Conservation (phyloP, 768 basidiomycete species). For the Lentinus brumalis region DNA sequence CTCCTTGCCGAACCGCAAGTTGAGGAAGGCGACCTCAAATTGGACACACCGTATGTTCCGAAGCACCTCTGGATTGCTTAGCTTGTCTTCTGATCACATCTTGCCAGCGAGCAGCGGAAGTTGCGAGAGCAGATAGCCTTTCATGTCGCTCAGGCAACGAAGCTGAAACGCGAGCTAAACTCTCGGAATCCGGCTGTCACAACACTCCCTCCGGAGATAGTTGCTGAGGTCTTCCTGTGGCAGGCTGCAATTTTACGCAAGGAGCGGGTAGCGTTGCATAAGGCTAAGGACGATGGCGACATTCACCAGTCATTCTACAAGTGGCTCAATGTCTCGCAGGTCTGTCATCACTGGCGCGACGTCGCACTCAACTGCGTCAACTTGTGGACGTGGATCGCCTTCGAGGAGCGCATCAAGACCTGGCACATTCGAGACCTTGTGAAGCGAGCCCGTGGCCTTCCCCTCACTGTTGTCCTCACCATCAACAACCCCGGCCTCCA, state of each 20-base stretch:
- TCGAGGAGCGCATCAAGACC: not conserved
- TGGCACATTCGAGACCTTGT: not conserved
- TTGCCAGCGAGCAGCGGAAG: too few species aligned
- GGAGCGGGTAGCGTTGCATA: too few species aligned
- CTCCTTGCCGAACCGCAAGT: too few species aligned
- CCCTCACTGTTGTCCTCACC: conserved; percentile 3
- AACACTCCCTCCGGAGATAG: too few species aligned
- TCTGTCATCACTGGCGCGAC: conserved; percentile 5
- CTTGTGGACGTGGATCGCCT: conserved; percentile 3
- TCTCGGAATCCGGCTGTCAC: not conserved
- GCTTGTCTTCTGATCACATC: too few species aligned
- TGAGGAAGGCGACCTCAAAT: too few species aligned
- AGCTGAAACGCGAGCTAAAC: not conserved
- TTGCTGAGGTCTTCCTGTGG: too few species aligned
- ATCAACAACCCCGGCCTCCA: not conserved
- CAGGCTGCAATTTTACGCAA: too few species aligned
- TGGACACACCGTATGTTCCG: too few species aligned
- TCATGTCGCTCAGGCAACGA: too few species aligned
- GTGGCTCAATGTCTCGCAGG: conserved; percentile 10
- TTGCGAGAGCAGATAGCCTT: too few species aligned
- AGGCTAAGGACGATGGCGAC: not conserved
- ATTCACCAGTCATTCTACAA: not conserved
- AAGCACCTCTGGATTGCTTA: too few species aligned
- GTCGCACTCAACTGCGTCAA: conserved; percentile 2
- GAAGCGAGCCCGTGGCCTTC: not conserved